These are phyloP conservation scores for Rhynchospora tenuis DNA, from an alignment of 176 grass and related monocot genomes.

Conservation along the genomic window DNA sequence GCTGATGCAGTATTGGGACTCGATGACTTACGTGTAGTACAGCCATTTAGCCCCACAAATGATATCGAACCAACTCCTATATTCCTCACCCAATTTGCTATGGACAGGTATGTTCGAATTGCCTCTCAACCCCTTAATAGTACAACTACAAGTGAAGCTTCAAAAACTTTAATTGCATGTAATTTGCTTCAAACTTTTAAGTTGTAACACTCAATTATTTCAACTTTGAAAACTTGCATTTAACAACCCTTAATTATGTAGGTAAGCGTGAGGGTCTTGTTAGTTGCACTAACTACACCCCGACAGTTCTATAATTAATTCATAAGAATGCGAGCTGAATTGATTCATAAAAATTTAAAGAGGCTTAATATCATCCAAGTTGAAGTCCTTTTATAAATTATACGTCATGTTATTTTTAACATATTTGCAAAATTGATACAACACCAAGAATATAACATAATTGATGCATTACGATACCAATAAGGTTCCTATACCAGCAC, in stretches of 20 bases:
- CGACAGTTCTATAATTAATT: background rate
- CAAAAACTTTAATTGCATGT: background rate
- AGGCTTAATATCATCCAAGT: background rate
- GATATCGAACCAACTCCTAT: slow-evolving; percentile 89
- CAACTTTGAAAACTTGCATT: too few species aligned
- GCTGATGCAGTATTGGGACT: slow-evolving; percentile 87
- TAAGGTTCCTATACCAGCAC: background rate
- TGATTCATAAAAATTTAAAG: background rate
- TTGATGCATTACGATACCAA: background rate
- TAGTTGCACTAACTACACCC: too few species aligned
- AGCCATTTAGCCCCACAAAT: slow-evolving; percentile 70
- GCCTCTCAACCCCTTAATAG: too few species aligned
- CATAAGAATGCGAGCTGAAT: background rate
- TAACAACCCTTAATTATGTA: background rate
- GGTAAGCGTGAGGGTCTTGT: background rate
- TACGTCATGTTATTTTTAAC: background rate
- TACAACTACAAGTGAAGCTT: background rate
- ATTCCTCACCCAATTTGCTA: slow-evolving; percentile 69
- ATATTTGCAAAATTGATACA: background rate
- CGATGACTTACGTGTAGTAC: slow-evolving; percentile 84
- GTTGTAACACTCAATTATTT: too few species aligned
- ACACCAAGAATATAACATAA: background rate
- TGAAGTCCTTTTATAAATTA: background rate
- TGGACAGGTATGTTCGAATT: too few species aligned
- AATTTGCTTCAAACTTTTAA: background rate